Conservation (phyloP, 768 basidiomycete genomes). For the Cystofilobasidium bisporidii region DNA sequence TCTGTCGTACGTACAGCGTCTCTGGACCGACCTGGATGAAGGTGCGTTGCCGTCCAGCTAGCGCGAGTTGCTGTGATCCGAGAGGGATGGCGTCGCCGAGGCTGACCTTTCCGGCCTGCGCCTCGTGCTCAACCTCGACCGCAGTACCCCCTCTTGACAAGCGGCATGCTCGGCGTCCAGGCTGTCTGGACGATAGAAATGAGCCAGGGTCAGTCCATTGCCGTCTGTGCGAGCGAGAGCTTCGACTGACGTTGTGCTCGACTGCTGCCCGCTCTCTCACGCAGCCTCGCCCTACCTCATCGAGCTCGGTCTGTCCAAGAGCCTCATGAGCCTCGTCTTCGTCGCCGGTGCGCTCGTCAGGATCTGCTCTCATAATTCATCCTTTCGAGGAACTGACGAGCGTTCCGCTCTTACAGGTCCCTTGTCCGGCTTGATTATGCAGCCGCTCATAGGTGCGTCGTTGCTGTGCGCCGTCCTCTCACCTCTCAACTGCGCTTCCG, state of each 20-base stretch:
- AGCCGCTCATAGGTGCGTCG: conserved; percentile 66
- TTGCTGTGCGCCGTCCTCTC: too few species aligned
- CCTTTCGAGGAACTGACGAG: background rate
- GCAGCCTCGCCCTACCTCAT: conserved; percentile 74
- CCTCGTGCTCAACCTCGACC: background rate
- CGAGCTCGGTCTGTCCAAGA: conserved; percentile 76
- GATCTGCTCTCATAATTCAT: too few species aligned
- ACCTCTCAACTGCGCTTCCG: too few species aligned
- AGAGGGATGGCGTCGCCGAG: background rate
- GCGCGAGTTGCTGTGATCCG: background rate
- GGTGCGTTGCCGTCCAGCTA: background rate
- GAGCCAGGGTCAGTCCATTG: conserved; percentile 59
- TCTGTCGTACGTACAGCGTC: background rate
- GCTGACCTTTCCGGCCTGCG: background rate
- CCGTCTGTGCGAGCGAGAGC: background rate
- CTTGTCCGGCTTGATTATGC: conserved; percentile 70
- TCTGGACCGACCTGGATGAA: conserved; percentile 17
- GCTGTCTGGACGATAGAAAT: conserved; percentile 89
- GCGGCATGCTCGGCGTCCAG: conserved; percentile 18
- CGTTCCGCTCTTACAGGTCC: conserved; percentile 43
- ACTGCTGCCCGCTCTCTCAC: background rate
- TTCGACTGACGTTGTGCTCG: background rate
- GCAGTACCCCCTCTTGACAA: conserved; percentile 12
- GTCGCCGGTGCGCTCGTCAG: conserved; percentile 62
- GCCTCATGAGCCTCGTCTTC: conserved; percentile 80